Evolutionary conservation across 2,329 filamentous ascomycete genomes (phyloP), one percentile per base, ranked within the genome.

Genomic region (Rhynchosporium agropyri): DNA sequence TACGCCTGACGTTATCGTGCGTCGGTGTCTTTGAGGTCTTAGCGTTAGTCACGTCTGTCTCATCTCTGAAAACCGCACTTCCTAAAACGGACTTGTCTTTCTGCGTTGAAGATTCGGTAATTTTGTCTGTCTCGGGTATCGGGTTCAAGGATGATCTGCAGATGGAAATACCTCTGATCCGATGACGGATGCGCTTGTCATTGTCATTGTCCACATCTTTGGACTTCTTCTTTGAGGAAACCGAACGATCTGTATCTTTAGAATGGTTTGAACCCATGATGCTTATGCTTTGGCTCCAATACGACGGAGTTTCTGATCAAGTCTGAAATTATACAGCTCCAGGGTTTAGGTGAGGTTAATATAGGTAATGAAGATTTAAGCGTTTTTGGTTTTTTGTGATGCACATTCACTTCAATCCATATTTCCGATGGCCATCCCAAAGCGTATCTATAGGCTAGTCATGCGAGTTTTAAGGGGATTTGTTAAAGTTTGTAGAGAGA

Each of bases 201-300:
- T 42, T 55, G 36, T 28, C 38, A n/a, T 56, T 56, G 49, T 51
- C 49, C 12, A n/a, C 33, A 13, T 53, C 49, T 26, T 53, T 9
- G 12, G 38, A 43, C 6, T 42, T 26, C 12, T 43, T 56, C 53
- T 56, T 45, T 12, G 38, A 56, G 3, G 31, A 20, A 20, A 6
- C n/a, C 31, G n/a, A 38, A 31, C 31, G 13, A 15, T 15, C 3
- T 36, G 5, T 3, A 36, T 4, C 13, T 38, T 38, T 36, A 8
- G n/a, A 20, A 36, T 10, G 29, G 31, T 7, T 42, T 13, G 53
- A 28, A 5, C 36, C 20, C 40, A 56, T 56, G 3, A 3, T 56
- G 26, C 29, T 55, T 10, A 26, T 26, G n/a, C 10, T 46, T 7
- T 36, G 33, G 33, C 6, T 36, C 33, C 9, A 10, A 36, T 36